A percentile compares a stretch with the other conserved stretches of the same genome.
These are phyloP conservation scores for Aphanomyces stellatus DNA, from an alignment of 352 stramenopile species.

Conservation along the genomic window DNA sequence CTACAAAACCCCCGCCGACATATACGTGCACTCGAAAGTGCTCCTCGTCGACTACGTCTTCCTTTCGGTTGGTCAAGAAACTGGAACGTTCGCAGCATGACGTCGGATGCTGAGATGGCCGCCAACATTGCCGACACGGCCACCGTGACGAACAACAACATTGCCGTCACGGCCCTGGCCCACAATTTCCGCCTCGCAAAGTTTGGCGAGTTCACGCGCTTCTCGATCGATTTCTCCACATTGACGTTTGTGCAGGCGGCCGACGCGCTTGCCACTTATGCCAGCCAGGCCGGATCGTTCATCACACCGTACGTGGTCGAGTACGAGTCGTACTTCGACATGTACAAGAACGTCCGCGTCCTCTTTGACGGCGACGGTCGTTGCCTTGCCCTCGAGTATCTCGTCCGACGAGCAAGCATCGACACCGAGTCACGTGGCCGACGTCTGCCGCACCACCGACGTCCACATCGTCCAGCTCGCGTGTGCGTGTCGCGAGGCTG, in stretches of 20 bases:
- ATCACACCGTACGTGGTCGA: slow-evolving; percentile 8
- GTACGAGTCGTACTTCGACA: neutral
- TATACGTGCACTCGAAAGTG: slow-evolving; percentile 79
- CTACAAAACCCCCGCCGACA: slow-evolving; percentile 35
- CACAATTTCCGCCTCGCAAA: slow-evolving; percentile 44
- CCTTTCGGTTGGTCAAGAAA: slow-evolving; percentile 80
- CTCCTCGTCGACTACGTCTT: slow-evolving; percentile 81
- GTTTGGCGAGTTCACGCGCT: slow-evolving; percentile 39
- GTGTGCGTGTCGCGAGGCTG: neutral
- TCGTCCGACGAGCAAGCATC: too few relatives aligned
- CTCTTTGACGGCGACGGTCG: slow-evolving; percentile 18
- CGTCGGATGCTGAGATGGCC: slow-evolving; percentile 54
- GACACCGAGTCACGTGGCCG: neutral
- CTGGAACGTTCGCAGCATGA: slow-evolving; percentile 87
- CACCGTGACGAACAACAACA: slow-evolving; percentile 24
- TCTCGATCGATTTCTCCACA: slow-evolving; percentile 21
- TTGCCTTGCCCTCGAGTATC: too few relatives aligned
- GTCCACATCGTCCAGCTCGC: neutral
- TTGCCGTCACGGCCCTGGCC: slow-evolving; percentile 35
- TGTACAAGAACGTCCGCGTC: neutral
- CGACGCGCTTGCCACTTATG: slow-evolving; percentile 19
- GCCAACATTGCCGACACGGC: slow-evolving; percentile 42
- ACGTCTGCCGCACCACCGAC: neutral
- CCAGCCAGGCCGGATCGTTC: neutral
- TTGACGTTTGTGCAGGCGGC: slow-evolving; percentile 23